Conservation (phyloP, 208 protist species). For the Trypanosoma scelopori region DNA sequence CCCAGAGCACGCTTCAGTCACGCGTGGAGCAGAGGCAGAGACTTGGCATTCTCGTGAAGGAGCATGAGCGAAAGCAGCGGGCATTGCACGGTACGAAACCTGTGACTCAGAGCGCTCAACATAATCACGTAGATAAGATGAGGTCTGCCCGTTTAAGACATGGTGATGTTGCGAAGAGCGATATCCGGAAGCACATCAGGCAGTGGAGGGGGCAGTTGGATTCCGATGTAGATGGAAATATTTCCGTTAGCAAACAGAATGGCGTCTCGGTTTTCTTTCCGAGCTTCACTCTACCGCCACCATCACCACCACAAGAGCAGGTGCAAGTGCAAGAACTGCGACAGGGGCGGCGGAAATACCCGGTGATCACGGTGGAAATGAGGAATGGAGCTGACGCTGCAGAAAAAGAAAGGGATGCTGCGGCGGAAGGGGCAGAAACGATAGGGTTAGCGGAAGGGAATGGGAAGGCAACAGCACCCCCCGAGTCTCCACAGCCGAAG, state of each 20-base stretch:
- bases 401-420: not conserved
- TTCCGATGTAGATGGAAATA: constrained; percentile 27
- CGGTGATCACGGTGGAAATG: no score
- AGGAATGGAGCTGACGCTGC: not conserved
- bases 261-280: constrained; percentile 50
- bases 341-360: no score
- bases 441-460: not conserved
- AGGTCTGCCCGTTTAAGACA: constrained; percentile 28
- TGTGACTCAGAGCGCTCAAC: constrained; percentile 10
- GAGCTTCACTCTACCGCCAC: constrained; percentile 1
- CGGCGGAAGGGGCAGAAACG: not conserved
- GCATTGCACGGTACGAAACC: constrained; percentile 19
- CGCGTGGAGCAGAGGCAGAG: constrained; percentile 26
- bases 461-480: not conserved
- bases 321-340: not conserved
- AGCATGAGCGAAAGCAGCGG: constrained; percentile 32
- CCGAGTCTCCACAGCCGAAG: not conserved
- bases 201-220: constrained; percentile 31
- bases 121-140: constrained; percentile 40
- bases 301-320: not conserved
- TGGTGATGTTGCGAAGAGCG: constrained; percentile 2
- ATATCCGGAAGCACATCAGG: constrained; percentile 37
- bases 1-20: not conserved
- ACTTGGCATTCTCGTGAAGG: constrained; percentile 16
- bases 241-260: constrained; percentile 39